phyloP scores from a whole-genome alignment of 805 yeast genomes.

The Teunomyces kruisii region DNA sequence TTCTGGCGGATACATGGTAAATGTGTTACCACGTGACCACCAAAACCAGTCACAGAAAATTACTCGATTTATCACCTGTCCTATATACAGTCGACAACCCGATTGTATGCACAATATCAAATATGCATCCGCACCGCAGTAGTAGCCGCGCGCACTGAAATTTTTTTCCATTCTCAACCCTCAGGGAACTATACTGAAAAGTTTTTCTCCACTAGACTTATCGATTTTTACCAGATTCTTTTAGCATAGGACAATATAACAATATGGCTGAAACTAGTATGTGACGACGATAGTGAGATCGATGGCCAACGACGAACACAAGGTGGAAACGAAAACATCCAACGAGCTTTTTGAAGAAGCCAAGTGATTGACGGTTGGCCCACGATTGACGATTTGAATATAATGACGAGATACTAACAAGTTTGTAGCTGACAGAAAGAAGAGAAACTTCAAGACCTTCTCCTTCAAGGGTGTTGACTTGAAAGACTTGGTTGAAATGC shows the following conservation, averaged over 20 bases:
- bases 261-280: conserved; percentile 40
- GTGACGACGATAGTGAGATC: conserved; percentile 14
- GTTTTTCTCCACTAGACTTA: conserved; percentile 11
- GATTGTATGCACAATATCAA: neutral
- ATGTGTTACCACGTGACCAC: neutral
- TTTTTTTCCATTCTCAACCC: conserved; percentile 2
- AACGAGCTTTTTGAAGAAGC: neutral
- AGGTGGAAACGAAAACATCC: neutral
- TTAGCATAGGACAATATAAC: conserved; percentile 11
- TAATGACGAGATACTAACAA: conserved; percentile 17
- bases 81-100: neutral
- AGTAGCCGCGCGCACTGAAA: neutral
- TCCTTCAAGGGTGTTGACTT: conserved; percentile 99
- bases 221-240: conserved; percentile 9
- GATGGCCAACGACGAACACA: too few species aligned
- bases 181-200: conserved; percentile 9
- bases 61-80: neutral
- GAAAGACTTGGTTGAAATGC: conserved; percentile 86
- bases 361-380: neutral
- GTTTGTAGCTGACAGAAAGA: conserved; percentile 64
- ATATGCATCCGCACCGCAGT: neutral
- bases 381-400: neutral
- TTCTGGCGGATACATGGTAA: too few species aligned
- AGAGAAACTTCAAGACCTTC: conserved; percentile 94
- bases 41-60: conserved; percentile 2